These are phyloP conservation scores for Cubamyces sp. DNA, from an alignment of 768 basidiomycete species.

Conservation along the genomic window DNA sequence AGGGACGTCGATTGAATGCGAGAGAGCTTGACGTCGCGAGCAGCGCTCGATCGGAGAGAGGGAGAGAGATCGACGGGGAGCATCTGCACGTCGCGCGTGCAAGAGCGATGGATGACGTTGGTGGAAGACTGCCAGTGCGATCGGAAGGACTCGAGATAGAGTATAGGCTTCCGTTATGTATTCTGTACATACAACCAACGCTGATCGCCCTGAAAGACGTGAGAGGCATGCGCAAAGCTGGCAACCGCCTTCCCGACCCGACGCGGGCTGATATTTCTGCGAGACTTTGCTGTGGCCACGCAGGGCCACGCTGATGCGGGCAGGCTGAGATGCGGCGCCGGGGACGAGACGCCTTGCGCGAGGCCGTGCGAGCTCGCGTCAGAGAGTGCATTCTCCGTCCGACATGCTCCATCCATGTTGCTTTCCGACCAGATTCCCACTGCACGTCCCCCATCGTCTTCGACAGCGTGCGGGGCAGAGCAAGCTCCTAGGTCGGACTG, in stretches of 20 bases:
- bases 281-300: too few species aligned
- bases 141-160: conserved; percentile 4
- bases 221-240: neutral
- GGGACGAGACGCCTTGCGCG: conserved; percentile 3
- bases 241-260: neutral
- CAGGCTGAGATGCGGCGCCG: neutral
- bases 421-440: conserved; percentile 6
- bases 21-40: too few species aligned
- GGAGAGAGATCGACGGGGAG: too few species aligned
- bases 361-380: conserved; percentile 11
- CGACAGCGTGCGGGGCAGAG: conserved; percentile 1
- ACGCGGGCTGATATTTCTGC: too few species aligned
- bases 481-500: too few species aligned
- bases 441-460: conserved; percentile 14
- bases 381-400: conserved; percentile 12
- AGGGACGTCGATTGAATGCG: too few species aligned
- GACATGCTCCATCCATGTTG: conserved; percentile 10
- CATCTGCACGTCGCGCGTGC: too few species aligned
- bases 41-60: too few species aligned
- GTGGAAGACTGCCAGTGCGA: conserved; percentile 1
- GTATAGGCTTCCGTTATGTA: conserved; percentile 27
- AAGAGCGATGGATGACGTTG: neutral
- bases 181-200: conserved; percentile 10
- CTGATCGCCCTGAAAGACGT: conserved; percentile 6
- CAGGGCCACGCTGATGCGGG: too few species aligned